These are phyloP conservation scores for Phaeotremella fagi DNA, from an alignment of 768 basidiomycete genomes.

Conservation along the genomic window DNA sequence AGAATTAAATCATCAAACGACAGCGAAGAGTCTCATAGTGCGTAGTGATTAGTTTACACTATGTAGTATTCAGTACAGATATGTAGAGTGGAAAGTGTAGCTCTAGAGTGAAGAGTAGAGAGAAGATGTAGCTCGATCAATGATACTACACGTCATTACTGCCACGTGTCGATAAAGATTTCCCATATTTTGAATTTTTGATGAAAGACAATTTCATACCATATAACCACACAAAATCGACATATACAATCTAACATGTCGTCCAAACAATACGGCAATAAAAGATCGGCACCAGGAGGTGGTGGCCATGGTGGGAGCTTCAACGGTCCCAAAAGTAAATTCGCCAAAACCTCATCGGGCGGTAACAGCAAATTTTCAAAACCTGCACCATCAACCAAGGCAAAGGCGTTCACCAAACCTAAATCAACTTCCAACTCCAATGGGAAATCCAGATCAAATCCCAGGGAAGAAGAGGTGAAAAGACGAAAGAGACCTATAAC, in stretches of 20 bases:
- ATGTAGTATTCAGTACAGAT: no score
- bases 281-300: slow-evolving; percentile 4
- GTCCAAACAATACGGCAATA: slow-evolving; percentile 1
- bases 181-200: no score
- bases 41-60: no score
- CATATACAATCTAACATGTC: slow-evolving; percentile 9
- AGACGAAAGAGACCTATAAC: slow-evolving; percentile 33
- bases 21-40: no score
- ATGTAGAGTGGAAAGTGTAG: no score
- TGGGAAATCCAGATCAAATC: slow-evolving; percentile 6
- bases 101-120: no score
- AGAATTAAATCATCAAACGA: no score
- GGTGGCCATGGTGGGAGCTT: neutral
- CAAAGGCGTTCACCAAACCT: neutral
- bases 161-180: no score
- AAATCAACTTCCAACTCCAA: neutral
- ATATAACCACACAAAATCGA: no score
- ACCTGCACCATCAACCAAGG: neutral
- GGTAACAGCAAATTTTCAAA: neutral
- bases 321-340: slow-evolving; percentile 1
- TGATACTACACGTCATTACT: no score
- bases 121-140: no score
- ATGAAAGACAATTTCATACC: no score
- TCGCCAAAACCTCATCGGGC: slow-evolving; percentile 1
- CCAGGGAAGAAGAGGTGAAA: slow-evolving; percentile 9